Conservation (phyloP, 2,329 filamentous ascomycete genomes). For the Trichoderma lentiforme region DNA sequence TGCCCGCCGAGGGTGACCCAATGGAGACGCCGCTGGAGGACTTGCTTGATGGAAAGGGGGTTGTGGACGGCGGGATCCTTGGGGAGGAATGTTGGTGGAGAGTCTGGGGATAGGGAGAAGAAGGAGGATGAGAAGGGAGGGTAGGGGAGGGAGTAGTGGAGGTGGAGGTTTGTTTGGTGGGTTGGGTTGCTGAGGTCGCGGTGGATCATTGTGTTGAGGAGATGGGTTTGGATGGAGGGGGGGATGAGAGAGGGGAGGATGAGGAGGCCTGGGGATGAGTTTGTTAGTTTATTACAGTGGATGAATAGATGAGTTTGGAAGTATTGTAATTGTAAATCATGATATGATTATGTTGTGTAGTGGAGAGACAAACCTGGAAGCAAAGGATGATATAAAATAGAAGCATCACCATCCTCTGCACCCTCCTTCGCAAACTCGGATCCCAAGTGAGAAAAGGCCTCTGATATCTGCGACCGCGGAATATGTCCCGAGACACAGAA, state of each 20-base stretch:
- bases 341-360: no score
- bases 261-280: constrained; percentile 60
- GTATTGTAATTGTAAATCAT: no score
- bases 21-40: constrained; percentile 76
- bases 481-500: constrained; percentile 48
- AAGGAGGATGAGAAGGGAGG: constrained; percentile 51
- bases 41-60: constrained; percentile 63
- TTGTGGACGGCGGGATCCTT: constrained; percentile 73
- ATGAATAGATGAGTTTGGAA: no score
- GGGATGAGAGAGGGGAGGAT: constrained; percentile 75
- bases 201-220: constrained; percentile 74
- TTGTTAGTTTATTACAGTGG: neutral
- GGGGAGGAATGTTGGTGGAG: constrained; percentile 58
- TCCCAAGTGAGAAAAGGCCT: constrained; percentile 43
- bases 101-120: constrained; percentile 49
- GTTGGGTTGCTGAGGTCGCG: constrained; percentile 67
- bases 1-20: constrained; percentile 95
- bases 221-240: constrained; percentile 59
- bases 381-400: constrained; percentile 61
- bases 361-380: constrained; percentile 59
- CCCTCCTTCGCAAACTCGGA: constrained; percentile 32
- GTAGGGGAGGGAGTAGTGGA: constrained; percentile 73
- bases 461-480: constrained; percentile 39
- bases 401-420: constrained; percentile 33
- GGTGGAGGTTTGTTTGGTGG: constrained; percentile 87